These are phyloP conservation scores for Candolleomyces aberdarensis DNA, from an alignment of 768 basidiomycete species.

Conservation along the genomic window DNA sequence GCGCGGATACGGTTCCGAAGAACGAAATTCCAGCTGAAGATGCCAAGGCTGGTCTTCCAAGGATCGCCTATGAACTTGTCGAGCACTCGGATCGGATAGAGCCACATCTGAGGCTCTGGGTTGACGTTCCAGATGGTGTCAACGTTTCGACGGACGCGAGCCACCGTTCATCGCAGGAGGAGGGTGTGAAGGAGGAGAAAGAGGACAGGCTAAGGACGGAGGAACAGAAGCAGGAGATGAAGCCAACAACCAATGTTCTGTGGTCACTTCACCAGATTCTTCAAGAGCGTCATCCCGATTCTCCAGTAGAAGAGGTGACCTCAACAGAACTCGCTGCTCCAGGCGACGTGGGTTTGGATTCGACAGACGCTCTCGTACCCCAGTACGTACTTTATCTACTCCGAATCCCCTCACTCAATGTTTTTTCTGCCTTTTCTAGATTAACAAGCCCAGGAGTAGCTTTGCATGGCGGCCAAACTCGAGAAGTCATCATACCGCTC, in stretches of 20 bases:
- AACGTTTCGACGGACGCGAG: neutral
- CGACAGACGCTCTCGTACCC: slow-evolving; percentile 1
- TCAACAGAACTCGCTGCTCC: too few species aligned
- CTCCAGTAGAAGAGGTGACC: slow-evolving; percentile 9
- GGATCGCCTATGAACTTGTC: slow-evolving; percentile 57
- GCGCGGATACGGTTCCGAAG: neutral
- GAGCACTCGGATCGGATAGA: slow-evolving; percentile 45
- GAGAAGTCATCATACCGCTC: slow-evolving; percentile 74
- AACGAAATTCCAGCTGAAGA: neutral
- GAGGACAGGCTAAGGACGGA: neutral
- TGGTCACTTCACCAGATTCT: slow-evolving; percentile 2
- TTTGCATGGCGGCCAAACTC: slow-evolving; percentile 4
- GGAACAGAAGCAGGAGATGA: slow-evolving; percentile 1
- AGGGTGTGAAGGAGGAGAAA: neutral
- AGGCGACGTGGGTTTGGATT: too few species aligned
- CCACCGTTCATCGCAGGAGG: neutral
- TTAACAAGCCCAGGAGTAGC: neutral
- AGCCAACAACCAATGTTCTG: neutral
- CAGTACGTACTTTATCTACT: neutral
- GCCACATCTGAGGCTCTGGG: slow-evolving; percentile 55
- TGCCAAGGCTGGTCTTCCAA: slow-evolving; percentile 9
- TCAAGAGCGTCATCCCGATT: slow-evolving; percentile 7
- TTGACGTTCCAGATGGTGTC: slow-evolving; percentile 23
- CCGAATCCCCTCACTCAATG: too few species aligned
- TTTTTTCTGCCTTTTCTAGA: neutral